These are phyloP conservation scores for Tubosaeta sp. DNA, from an alignment of 768 basidiomycete genomes.

Conservation along the genomic window DNA sequence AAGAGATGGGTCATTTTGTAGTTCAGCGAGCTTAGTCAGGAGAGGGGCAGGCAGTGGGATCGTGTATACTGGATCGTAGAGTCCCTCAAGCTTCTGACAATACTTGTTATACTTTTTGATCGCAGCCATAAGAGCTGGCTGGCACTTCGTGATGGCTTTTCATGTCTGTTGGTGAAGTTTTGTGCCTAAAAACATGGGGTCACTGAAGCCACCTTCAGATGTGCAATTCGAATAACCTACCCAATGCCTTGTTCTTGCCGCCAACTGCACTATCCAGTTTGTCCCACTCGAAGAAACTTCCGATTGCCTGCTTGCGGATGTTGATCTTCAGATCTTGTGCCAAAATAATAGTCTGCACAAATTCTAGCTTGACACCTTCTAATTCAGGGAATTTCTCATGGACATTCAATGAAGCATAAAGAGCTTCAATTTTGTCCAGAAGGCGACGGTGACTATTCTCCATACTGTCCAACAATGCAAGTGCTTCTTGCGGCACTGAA, in stretches of 20 bases:
- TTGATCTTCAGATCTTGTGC: conserved; percentile 1
- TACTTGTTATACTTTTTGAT: conserved; percentile 28
- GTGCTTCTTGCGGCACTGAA: not conserved
- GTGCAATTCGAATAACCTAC: not conserved
- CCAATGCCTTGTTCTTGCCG: not conserved
- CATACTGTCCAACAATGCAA: not conserved
- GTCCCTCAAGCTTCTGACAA: conserved; percentile 17
- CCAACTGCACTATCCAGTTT: conserved; percentile 2
- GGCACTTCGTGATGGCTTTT: not conserved
- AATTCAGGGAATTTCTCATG: not conserved
- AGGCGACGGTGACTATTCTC: not conserved
- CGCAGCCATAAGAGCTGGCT: conserved; percentile 1
- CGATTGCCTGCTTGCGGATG: not conserved
- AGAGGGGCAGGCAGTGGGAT: conserved; percentile 34
- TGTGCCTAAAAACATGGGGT: not conserved
- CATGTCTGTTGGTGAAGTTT: conserved; percentile 4
- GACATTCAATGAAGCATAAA: not conserved
- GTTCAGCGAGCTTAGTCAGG: conserved; percentile 24
- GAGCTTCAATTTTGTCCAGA: not conserved
- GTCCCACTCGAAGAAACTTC: conserved; percentile 3
- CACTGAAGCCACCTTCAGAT: not conserved
- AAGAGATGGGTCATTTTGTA: conserved; percentile 24
- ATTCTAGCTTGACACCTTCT: not conserved
- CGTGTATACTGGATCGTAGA: conserved; percentile 17
- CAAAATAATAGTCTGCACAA: not conserved